Evolutionary conservation across 768 basidiomycete genomes (phyloP).

Genomic region (Tulasnella sp.): DNA sequence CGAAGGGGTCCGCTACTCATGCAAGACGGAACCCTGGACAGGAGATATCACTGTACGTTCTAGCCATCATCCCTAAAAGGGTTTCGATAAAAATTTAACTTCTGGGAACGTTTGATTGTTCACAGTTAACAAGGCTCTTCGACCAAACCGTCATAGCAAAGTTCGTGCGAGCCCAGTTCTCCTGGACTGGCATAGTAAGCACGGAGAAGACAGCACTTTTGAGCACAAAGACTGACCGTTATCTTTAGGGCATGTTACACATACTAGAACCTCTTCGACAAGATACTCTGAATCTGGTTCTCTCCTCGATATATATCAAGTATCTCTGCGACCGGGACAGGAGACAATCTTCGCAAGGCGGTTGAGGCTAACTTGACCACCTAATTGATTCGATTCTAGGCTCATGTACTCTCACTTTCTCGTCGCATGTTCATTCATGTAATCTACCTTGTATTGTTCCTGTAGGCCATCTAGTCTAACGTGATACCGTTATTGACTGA

Average conservation of each 20-base stretch:
- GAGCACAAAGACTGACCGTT: background rate
- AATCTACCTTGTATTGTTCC: background rate
- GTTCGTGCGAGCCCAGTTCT: background rate
- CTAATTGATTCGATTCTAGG: background rate
- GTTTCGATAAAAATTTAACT: background rate
- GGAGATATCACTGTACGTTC: background rate
- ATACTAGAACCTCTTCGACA: background rate
- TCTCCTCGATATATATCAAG: slow-evolving; percentile 3
- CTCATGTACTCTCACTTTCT: background rate
- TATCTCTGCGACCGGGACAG: background rate
- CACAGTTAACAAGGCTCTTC: background rate
- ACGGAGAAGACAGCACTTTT: too few species aligned
- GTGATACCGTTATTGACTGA: too few species aligned
- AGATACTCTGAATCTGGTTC: background rate
- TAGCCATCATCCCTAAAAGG: too few species aligned
- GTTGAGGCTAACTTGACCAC: background rate
- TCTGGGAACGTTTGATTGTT: background rate
- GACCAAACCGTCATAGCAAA: background rate
- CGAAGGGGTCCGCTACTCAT: background rate
- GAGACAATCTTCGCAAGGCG: background rate
- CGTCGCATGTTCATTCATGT: background rate
- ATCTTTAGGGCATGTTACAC: background rate
- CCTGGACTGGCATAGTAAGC: background rate
- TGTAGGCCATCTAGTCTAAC: background rate
- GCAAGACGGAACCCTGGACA: background rate